Evolutionary conservation across 2,329 filamentous ascomycete genomes (phyloP).

Genomic region (Aspergillus awamori): DNA sequence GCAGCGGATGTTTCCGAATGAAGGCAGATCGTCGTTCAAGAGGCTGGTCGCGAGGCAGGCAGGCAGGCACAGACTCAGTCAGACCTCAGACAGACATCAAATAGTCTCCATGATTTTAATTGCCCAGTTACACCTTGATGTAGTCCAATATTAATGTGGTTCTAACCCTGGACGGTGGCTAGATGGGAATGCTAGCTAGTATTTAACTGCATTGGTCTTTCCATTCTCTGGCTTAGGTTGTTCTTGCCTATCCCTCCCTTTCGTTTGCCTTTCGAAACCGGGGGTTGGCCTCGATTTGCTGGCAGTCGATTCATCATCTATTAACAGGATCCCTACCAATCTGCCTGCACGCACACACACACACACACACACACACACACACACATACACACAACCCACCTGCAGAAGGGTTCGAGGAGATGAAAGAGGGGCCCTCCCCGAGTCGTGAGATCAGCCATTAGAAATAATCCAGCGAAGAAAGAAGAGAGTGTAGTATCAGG

Average conservation of each 20-base stretch:
- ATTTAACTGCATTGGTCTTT: background rate
- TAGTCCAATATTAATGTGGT: background rate
- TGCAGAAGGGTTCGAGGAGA: background rate
- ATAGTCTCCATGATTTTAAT: background rate
- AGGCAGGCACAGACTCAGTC: background rate
- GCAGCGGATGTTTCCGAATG: background rate
- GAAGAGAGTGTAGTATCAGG: background rate
- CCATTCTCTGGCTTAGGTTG: background rate
- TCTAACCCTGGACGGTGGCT: background rate
- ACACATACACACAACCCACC: background rate
- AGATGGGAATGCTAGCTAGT: background rate
- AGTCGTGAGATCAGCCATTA: slow-evolving; percentile 2
- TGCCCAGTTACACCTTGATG: background rate
- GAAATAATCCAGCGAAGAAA: background rate
- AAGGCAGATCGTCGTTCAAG: slow-evolving; percentile 19
- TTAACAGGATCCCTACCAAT: background rate
- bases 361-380: too few relatives aligned
- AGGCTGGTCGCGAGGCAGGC: slow-evolving; percentile 17
- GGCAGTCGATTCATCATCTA: background rate
- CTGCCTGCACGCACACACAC: background rate
- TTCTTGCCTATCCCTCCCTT: background rate
- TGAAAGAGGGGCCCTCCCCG: background rate
- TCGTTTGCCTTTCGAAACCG: background rate
- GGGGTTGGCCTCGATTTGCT: background rate
- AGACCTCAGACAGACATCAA: background rate